Percentiles rank a stretch among this genome's conserved stretches.
Conservation (phyloP, 768 basidiomycete species). For the Pholiota conissans region DNA sequence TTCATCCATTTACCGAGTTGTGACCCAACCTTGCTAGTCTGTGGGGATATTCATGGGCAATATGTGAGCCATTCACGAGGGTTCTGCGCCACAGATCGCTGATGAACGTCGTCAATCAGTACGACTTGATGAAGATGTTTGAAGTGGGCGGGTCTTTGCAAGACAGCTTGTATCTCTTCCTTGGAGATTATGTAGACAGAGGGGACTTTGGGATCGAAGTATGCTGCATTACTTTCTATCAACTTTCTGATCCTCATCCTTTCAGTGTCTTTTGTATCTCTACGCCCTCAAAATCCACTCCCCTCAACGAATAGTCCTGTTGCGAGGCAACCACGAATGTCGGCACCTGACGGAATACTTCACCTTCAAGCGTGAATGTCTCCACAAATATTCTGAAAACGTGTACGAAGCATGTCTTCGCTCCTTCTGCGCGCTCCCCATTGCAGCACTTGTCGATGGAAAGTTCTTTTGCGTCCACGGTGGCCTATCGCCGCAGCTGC, state of each 20-base stretch:
- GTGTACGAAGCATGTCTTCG: conserved; percentile 93
- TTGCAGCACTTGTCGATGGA: conserved; percentile 89
- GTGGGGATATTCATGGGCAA: conserved; percentile 97
- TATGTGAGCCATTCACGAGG: conserved; percentile 55
- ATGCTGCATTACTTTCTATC: conserved; percentile 5
- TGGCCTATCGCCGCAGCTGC: conserved; percentile 86
- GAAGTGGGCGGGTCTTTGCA: conserved; percentile 86
- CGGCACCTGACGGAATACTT: conserved; percentile 96
- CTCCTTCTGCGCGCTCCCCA: conserved; percentile 87
- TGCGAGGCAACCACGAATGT: conserved; percentile 98
- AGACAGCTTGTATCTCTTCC: conserved; percentile 87
- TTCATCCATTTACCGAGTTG: conserved; percentile 6
- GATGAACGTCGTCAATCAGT: conserved; percentile 45
- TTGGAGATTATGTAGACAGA: conserved; percentile 97
- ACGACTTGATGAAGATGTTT: conserved; percentile 97
- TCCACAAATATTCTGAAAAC: conserved; percentile 83
- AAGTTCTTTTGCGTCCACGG: conserved; percentile 99
- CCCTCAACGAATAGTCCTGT: conserved; percentile 76
- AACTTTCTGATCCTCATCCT: conserved; percentile 3
- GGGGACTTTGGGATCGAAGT: conserved; percentile 84
- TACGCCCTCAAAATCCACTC: conserved; percentile 92
- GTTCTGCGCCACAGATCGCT: conserved; percentile 1
- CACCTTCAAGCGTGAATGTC: conserved; percentile 95
- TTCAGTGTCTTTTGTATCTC: conserved; percentile 85
- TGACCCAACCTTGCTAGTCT: conserved; percentile 52